Percentiles rank a stretch among this genome's conserved stretches.
Conservation (phyloP, 2,329 filamentous ascomycete genomes). For the Xylariaceae sp. region DNA sequence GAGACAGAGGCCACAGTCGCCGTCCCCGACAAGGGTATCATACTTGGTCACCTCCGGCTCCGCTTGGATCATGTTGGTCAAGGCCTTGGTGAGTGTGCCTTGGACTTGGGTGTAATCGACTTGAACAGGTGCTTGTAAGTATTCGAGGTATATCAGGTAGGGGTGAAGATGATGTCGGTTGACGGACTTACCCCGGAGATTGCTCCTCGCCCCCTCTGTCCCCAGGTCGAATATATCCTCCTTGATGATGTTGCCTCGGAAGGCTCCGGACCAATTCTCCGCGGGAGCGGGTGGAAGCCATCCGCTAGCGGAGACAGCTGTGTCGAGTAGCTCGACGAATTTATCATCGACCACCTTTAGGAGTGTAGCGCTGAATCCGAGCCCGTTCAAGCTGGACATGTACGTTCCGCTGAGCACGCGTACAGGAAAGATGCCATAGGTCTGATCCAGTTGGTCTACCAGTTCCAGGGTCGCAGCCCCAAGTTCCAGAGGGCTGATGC, state of each 20-base stretch:
- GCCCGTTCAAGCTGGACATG: conserved; percentile 67
- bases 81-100: background rate
- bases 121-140: background rate
- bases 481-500: conserved; percentile 53
- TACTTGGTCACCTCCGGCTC: conserved; percentile 59
- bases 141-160: no score
- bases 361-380: conserved; percentile 62
- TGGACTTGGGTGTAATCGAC: background rate
- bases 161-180: no score
- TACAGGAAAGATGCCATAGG: conserved; percentile 45
- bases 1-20: conserved; percentile 60
- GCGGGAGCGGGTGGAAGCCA: background rate
- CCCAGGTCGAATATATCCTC: background rate
- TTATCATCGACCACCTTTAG: background rate
- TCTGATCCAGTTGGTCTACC: conserved; percentile 41
- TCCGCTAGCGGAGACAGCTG: background rate
- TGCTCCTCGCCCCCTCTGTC: background rate
- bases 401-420: conserved; percentile 58
- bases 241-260: background rate
- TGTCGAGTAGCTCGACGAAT: background rate
- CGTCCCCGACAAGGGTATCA: conserved; percentile 60
- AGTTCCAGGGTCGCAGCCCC: conserved; percentile 50
- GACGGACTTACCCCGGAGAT: background rate
- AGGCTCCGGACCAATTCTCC: background rate
- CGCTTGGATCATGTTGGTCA: conserved; percentile 42